Conservation (phyloP, 805 yeast genomes). For the Wickerhamomyces chambardii region DNA sequence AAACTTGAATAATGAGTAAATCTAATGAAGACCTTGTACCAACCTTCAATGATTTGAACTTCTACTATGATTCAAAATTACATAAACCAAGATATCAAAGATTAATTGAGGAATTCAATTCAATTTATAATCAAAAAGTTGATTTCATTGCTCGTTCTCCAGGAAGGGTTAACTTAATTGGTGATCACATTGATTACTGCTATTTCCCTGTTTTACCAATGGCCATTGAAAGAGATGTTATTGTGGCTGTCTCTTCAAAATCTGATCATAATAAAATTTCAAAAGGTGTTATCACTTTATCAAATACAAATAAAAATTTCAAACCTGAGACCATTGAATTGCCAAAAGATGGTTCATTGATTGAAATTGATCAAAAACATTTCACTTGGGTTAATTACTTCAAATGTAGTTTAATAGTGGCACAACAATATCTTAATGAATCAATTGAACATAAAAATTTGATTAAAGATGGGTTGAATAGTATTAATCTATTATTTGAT, state of each 20-base stretch:
- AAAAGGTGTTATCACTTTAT: conserved; percentile 19
- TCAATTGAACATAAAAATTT: conserved; percentile 16
- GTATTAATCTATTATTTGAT: conserved; percentile 43
- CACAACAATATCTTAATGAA: conserved; percentile 35
- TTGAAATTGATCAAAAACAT: conserved; percentile 37
- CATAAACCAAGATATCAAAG: conserved; percentile 21
- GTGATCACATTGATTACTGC: conserved; percentile 69
- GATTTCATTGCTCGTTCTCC: conserved; percentile 54
- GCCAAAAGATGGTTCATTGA: conserved; percentile 23
- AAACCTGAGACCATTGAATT: conserved; percentile 25
- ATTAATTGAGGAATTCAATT: conserved; percentile 9
- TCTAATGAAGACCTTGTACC: conserved; percentile 18
- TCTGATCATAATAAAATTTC: conserved; percentile 12
- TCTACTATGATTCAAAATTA: conserved; percentile 22
- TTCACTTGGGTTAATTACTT: conserved; percentile 64
- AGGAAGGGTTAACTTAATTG: conserved; percentile 69
- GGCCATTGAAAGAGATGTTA: conserved; percentile 59
- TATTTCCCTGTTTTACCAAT: conserved; percentile 62
- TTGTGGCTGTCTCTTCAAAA: conserved; percentile 41
- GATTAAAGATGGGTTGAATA: conserved; percentile 26
- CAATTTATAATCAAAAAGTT: conserved; percentile 26
- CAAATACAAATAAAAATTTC: conserved; percentile 27
- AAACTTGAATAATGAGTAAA: neutral
- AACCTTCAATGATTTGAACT: conserved; percentile 22
- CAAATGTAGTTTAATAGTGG: conserved; percentile 56